These are phyloP conservation scores for Pinus taeda DNA, from an alignment of 75 land plant genomes.

Conservation along the genomic window DNA sequence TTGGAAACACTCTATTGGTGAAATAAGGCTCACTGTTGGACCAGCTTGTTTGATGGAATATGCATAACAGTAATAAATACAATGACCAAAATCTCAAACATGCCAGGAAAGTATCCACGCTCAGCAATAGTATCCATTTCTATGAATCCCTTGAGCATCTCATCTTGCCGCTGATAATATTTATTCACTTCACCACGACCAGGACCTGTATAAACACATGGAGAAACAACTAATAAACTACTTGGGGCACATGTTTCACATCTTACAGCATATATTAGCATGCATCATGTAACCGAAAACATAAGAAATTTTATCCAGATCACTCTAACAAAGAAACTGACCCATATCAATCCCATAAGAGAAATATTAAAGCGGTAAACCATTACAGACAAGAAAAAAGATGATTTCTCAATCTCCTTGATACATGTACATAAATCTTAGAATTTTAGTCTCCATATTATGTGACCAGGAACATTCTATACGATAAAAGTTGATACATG, in stretches of 20 bases:
- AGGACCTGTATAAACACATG: constrained; percentile 11
- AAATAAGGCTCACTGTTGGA: background rate
- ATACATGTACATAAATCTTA: too few relatives aligned
- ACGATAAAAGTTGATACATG: too few relatives aligned
- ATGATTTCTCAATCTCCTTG: too few relatives aligned
- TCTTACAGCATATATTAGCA: too few relatives aligned
- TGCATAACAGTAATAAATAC: background rate
- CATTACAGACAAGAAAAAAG: too few relatives aligned
- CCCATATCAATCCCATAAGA: too few relatives aligned
- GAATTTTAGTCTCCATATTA: too few relatives aligned
- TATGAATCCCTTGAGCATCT: constrained; percentile 81
- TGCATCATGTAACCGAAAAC: too few relatives aligned
- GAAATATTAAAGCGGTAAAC: too few relatives aligned
- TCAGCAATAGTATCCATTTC: constrained; percentile 87
- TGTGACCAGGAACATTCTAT: too few relatives aligned
- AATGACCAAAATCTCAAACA: constrained; percentile 45
- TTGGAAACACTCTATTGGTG: background rate
- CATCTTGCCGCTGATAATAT: constrained; percentile 92
- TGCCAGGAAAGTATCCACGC: constrained; percentile 73
- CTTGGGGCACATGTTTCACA: background rate
- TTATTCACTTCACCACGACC: constrained; percentile 72
- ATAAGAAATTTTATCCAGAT: too few relatives aligned
- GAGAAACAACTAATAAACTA: background rate
- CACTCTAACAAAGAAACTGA: too few relatives aligned
- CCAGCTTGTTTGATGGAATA: background rate